Conservation (phyloP, 495 filamentous ascomycete genomes). For the Penicillium herquei region DNA sequence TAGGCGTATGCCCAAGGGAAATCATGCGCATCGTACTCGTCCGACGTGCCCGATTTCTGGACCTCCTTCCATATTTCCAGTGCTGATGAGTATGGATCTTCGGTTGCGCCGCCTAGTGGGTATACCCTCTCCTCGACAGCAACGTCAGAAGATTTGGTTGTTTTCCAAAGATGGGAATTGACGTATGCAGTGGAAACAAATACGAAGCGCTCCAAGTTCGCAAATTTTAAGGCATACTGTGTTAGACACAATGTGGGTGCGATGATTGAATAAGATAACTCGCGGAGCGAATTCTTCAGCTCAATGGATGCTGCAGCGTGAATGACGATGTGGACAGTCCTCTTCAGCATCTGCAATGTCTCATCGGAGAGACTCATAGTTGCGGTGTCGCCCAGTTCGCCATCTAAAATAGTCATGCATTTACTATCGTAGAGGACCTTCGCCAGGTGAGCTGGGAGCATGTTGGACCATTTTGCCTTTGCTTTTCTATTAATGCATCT, state of each 20-base stretch:
- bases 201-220: conserved; percentile 24
- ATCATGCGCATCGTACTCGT: conserved; percentile 24
- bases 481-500: conserved; percentile 16
- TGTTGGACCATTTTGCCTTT: conserved; percentile 22
- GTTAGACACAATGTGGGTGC: conserved; percentile 24
- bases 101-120: conserved; percentile 10
- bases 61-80: conserved; percentile 17
- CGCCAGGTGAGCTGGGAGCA: conserved; percentile 13
- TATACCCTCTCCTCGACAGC: conserved; percentile 21
- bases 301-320: conserved; percentile 19
- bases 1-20: conserved; percentile 30
- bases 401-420: conserved; percentile 22
- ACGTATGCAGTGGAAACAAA: conserved; percentile 24
- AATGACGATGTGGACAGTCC: conserved; percentile 24
- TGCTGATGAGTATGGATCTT: conserved; percentile 9
- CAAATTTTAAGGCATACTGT: conserved; percentile 25
- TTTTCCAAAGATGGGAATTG: conserved; percentile 24
- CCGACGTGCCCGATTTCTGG: conserved; percentile 19
- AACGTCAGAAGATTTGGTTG: conserved; percentile 17
- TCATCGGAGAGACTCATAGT: conserved; percentile 26
- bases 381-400: conserved; percentile 26
- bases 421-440: conserved; percentile 12
- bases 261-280: conserved; percentile 22
- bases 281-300: conserved; percentile 22
- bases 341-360: conserved; percentile 23